A percentile compares a stretch with the other conserved stretches of the same genome.
Evolutionary conservation across 2,329 filamentous ascomycete species (phyloP).

Genomic region (Exophiala sp.): DNA sequence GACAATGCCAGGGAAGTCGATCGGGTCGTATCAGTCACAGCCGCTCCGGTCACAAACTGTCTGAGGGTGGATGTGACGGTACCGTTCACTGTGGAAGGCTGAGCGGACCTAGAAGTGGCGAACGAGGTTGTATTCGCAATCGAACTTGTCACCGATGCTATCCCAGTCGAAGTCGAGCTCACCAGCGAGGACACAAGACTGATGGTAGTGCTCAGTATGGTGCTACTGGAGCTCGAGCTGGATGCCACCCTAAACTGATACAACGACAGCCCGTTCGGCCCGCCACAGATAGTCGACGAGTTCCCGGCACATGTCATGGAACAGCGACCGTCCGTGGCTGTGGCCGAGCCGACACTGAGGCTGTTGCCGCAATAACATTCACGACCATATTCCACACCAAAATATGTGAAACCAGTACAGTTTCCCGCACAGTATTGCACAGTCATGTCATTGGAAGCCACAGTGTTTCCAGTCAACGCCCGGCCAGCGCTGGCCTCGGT

Average conservation of each 20-base stretch:
- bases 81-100: not conserved
- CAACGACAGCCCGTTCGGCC: constrained; percentile 27
- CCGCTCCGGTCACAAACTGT: too few relatives aligned
- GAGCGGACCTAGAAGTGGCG: not conserved
- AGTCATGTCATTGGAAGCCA: constrained; percentile 19
- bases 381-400: constrained; percentile 21
- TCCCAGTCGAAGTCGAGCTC: not conserved
- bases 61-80: not conserved
- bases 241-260: constrained; percentile 16
- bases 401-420: constrained; percentile 32
- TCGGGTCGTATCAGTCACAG: not conserved
- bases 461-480: constrained; percentile 18
- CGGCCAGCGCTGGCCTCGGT: constrained; percentile 18
- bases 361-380: not conserved
- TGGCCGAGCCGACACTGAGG: constrained; percentile 10
- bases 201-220: constrained; percentile 1
- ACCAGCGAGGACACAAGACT: not conserved
- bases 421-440: constrained; percentile 18
- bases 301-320: constrained; percentile 32
- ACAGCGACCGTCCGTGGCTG: constrained; percentile 23
- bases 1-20: not conserved
- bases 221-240: constrained; percentile 5
- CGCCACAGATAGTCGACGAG: constrained; percentile 29
- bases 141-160: not conserved
- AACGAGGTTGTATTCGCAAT: not conserved